These are phyloP conservation scores for Ascochyta clinopodiicola DNA, from an alignment of 2,329 filamentous ascomycete species.

Conservation along the genomic window DNA sequence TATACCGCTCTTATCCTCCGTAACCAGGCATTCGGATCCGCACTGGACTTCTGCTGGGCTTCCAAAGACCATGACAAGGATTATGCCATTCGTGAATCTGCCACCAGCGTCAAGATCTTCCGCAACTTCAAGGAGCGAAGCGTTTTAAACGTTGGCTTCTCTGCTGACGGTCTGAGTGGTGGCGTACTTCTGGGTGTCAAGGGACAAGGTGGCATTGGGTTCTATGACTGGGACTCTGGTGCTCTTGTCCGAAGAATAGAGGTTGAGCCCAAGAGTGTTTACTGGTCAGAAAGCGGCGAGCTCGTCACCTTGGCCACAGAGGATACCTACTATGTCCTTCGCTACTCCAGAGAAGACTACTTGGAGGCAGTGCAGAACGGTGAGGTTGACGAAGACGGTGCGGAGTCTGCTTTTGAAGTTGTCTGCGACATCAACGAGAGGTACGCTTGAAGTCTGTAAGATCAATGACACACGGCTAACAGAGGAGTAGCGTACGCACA, in stretches of 20 bases:
- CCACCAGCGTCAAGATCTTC: slow-evolving; percentile 94
- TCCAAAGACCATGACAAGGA: slow-evolving; percentile 98
- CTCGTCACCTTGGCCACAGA: slow-evolving; percentile 92
- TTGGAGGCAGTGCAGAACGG: slow-evolving; percentile 81
- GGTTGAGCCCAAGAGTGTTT: slow-evolving; percentile 73
- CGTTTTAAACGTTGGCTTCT: slow-evolving; percentile 92
- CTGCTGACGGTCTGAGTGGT: slow-evolving; percentile 87
- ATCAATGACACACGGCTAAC: slow-evolving; percentile 12
- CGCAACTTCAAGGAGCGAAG: slow-evolving; percentile 97
- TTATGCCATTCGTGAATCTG: slow-evolving; percentile 93
- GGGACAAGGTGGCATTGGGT: slow-evolving; percentile 90
- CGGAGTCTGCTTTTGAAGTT: slow-evolving; percentile 94
- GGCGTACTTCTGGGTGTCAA: slow-evolving; percentile 92
- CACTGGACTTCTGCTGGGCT: slow-evolving; percentile 95
- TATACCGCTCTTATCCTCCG: slow-evolving; percentile 96
- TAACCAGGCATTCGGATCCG: slow-evolving; percentile 96
- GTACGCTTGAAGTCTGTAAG: slow-evolving; percentile 53
- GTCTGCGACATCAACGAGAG: slow-evolving; percentile 94
- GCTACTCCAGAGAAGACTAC: slow-evolving; percentile 90
- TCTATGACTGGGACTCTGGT: slow-evolving; percentile 95
- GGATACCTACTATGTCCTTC: slow-evolving; percentile 91
- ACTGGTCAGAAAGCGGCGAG: slow-evolving; percentile 98
- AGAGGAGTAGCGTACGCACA: slow-evolving; percentile 73
- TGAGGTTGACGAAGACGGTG: slow-evolving; percentile 85
- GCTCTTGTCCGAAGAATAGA: slow-evolving; percentile 91